Evolutionary conservation across 2,329 filamentous ascomycete species (phyloP).

Genomic region (Clarireedia hainanense): DNA sequence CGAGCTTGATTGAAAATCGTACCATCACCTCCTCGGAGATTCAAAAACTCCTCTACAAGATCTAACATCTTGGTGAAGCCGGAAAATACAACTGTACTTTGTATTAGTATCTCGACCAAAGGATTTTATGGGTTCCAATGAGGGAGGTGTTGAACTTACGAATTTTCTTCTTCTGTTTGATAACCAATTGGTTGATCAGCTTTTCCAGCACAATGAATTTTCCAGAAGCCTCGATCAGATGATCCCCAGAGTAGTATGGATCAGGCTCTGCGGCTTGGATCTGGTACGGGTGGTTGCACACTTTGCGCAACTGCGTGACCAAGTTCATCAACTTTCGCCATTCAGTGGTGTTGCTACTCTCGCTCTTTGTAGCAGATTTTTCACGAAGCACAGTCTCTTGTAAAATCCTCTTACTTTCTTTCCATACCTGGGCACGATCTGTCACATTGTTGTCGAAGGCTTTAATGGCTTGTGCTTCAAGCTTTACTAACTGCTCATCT

Average conservation of each 20-base stretch:
- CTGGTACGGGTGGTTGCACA: conserved; percentile 75
- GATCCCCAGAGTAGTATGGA: conserved; percentile 66
- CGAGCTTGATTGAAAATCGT: conserved; percentile 66
- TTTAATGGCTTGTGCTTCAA: conserved; percentile 29
- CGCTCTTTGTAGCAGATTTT: conserved; percentile 13
- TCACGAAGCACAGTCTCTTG: conserved; percentile 33
- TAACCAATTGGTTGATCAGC: conserved; percentile 72
- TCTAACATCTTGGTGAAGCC: conserved; percentile 86
- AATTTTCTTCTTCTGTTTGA: conserved; percentile 62
- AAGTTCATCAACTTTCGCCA: conserved; percentile 73
- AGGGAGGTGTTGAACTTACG: conserved; percentile 49
- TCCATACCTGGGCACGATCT: conserved; percentile 35
- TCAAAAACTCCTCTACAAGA: conserved; percentile 83
- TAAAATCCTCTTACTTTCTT: conserved; percentile 37
- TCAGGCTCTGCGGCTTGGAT: conserved; percentile 24
- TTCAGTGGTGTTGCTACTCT: conserved; percentile 26
- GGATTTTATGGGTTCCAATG: neutral
- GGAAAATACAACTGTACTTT: conserved; percentile 67
- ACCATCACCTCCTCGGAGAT: conserved; percentile 39
- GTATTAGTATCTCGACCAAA: neutral
- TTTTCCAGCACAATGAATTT: conserved; percentile 79
- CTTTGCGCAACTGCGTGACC: conserved; percentile 87
- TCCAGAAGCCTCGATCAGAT: conserved; percentile 80
- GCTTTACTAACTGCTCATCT: conserved; percentile 22
- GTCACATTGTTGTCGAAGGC: conserved; percentile 27